Evolutionary conservation across 164 flowering plant species (phyloP).

Genomic region (Dillenia suffruticosa): DNA sequence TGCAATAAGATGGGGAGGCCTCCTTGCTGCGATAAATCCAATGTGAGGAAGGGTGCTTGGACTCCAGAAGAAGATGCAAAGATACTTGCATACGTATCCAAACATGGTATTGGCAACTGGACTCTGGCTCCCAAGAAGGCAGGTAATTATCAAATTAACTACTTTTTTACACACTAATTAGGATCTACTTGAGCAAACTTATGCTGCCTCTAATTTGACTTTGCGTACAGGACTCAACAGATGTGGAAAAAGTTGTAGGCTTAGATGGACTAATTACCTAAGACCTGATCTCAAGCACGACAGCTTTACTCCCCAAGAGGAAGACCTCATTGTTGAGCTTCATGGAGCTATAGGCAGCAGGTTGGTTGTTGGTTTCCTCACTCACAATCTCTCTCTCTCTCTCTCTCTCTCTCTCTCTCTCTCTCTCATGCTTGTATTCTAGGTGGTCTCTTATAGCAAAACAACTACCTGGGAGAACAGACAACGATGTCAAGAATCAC

Average conservation of each 20-base stretch:
- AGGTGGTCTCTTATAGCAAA: constrained; percentile 88
- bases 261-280: constrained; percentile 67
- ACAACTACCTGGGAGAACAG: constrained; percentile 86
- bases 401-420: background rate
- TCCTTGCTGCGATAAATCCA: constrained; percentile 58
- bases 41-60: constrained; percentile 58
- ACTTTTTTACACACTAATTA: too few relatives aligned
- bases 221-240: constrained; percentile 60
- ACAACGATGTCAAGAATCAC: constrained; percentile 77
- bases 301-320: constrained; percentile 77
- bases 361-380: constrained; percentile 18
- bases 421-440: background rate
- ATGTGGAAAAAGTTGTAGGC: constrained; percentile 88
- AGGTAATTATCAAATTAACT: constrained; percentile 28
- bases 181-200: too few relatives aligned
- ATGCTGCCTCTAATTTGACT: background rate
- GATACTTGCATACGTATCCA: constrained; percentile 49
- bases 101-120: constrained; percentile 73
- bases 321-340: constrained; percentile 61
- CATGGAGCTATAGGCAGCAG: constrained; percentile 89
- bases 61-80: constrained; percentile 70
- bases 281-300: constrained; percentile 75
- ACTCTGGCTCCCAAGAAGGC: constrained; percentile 63
- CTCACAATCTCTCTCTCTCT: background rate
- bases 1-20: constrained; percentile 50